Evolutionary conservation across 2,329 filamentous ascomycete species (phyloP), one percentile per base, ranked within the genome.

Genomic region (Fusarium sterilihyphosum): DNA sequence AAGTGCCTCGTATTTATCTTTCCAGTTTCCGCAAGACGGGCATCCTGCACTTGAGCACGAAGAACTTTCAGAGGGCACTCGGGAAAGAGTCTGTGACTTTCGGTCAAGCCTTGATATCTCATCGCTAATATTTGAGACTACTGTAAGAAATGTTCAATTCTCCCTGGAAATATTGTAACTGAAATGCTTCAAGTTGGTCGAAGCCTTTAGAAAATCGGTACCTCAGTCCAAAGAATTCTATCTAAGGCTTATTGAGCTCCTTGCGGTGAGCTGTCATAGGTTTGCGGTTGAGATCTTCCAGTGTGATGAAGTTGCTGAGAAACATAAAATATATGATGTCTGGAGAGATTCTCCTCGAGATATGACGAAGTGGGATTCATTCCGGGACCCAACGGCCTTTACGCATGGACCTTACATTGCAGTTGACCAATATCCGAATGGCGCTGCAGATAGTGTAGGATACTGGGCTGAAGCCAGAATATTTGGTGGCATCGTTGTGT

Each of bases 401-500:
- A 29, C 46, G 24, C 41, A 64, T 40, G 24, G 44, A 9, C 57
- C 56, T 6, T 68, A 67, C 5, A 44, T 38, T 6, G 41, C 50
- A 31, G 29, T n/a, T 24, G 56, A 71, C 1, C 52, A 67, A 5
- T 74, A 71, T 22, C 67, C 63, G 2, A 37, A 57, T 14, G 67
- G 66, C 1, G 8, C 61, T 14, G 63, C 60, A 8, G 56, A 68
- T 44, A 41, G 38, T 12, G 70, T 57, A n/a, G 66, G 29, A 7
- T 71, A 71, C n/a, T 73, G 70, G 71, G 60, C 59, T 10, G 70
- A 73, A 26, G 37, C 41, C 8, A 62, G 54, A 26, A 65, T 71
- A 8, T 61, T 74, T 20, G 70, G 70, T 12, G 56, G 71, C 0
- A 40, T 70, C 1, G 22, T 73, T 7, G 44, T 73, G 3, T 70